Evolutionary conservation across 352 stramenopile genomes (phyloP), one percentile per base, ranked within the genome.

Genomic region (Phytophthora quininea): DNA sequence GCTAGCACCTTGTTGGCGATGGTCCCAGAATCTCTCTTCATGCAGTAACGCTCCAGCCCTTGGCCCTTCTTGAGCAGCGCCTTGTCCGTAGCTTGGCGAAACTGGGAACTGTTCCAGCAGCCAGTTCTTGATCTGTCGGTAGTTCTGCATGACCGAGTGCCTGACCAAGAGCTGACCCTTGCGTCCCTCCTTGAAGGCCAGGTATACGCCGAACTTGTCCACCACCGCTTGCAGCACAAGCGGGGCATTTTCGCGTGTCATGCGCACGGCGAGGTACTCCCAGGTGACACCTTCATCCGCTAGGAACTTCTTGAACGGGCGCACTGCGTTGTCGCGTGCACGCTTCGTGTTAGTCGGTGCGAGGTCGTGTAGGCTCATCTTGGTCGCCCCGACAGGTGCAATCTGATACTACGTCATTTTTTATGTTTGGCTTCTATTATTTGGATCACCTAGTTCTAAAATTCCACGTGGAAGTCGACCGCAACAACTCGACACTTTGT

Each of bases 311-410:
- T 55, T 31, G 48, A 69, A 69, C 14, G 59, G 24, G 24, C 67
- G 67, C 31, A 59, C 33, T 24, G 64, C 38, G 6, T 53, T 72
- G 11, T 45, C 30, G 0, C 58, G 50, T n/a, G 58, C 64, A 2
- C 59, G 52, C 52, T 73, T 73, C 10, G 60, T 64, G 54, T 69
- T 73, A 12, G 32, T 38, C 2, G 53, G 54, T 47, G 50, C 48
- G 3, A 64, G 54, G 59, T 60, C 51, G 42, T 42, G 56, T 7
- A 68, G 54, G 19, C 59, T 62, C 62, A 73, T 69, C 19, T 43
- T 27, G n/a, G 15, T 59, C 88, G 31, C 78, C 98, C 50, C 95
- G 96, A 64, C 74, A 87, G 19, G 19, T 24, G 19, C 19, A 24
- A 24, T 24, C 19, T 24, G 19, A 24, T 24, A 24, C 19, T 24